Evolutionary conservation across 1,139 yeast genomes (phyloP).

Genomic region (Kazachstania sp.): DNA sequence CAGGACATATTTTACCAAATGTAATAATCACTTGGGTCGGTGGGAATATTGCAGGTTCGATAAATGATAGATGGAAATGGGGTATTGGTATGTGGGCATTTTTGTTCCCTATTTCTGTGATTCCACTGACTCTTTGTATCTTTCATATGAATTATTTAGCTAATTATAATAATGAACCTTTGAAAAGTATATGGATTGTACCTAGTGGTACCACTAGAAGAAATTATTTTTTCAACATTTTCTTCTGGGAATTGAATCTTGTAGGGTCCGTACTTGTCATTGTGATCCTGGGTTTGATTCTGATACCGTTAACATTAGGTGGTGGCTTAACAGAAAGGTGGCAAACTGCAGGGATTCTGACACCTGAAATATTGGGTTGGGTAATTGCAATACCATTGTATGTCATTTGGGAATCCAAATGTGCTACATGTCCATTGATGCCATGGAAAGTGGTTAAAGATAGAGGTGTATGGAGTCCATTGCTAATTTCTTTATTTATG

Average conservation of each 20-base stretch:
- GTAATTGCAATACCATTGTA: slow-evolving; percentile 43
- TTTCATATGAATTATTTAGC: slow-evolving; percentile 49
- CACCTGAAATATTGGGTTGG: slow-evolving; percentile 53
- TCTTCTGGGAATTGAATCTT: slow-evolving; percentile 47
- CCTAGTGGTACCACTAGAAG: background rate
- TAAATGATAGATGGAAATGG: slow-evolving; percentile 46
- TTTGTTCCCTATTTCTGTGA: slow-evolving; percentile 51
- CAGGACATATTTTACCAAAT: slow-evolving; percentile 58
- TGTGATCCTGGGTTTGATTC: slow-evolving; percentile 45
- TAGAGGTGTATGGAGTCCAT: slow-evolving; percentile 56
- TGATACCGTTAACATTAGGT: slow-evolving; percentile 45
- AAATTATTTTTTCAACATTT: slow-evolving; percentile 26
- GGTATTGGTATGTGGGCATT: slow-evolving; percentile 71
- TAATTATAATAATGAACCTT: slow-evolving; percentile 32
- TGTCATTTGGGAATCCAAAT: slow-evolving; percentile 45
- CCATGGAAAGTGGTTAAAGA: slow-evolving; percentile 48
- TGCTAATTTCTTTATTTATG: slow-evolving; percentile 43
- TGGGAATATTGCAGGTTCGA: slow-evolving; percentile 41
- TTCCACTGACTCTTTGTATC: slow-evolving; percentile 46
- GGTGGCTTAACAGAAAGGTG: slow-evolving; percentile 47
- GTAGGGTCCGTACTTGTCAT: slow-evolving; percentile 44
- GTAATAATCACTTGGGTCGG: slow-evolving; percentile 66
- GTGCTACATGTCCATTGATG: slow-evolving; percentile 39
- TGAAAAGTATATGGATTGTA: background rate
- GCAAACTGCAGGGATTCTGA: slow-evolving; percentile 50